Base-by-base conservation (phyloP, 495 filamentous ascomycete genomes). In the Cenococcum geophilum region DNA sequence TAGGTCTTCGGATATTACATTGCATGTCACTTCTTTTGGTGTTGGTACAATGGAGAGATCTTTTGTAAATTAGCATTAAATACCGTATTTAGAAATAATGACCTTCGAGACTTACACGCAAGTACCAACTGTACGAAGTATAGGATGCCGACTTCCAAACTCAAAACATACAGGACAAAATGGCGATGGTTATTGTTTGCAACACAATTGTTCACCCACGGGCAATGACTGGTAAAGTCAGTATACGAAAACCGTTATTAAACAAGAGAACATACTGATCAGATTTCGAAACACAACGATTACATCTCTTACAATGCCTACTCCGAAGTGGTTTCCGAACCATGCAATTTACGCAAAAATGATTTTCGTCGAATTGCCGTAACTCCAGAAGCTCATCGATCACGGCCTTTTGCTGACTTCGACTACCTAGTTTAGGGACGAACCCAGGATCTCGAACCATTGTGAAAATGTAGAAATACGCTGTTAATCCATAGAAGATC, bases 171-270 rank as follows among this genome's bases (percentile, higher is more conserved):
- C 22, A 96, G 73, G 59, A 96, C 86, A 75, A 98, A 98, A 68
- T 97, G 95, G 4, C 93, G 85, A 66, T 95, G 86, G 70, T 98
- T 98, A 70, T 96, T 97, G 42, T 92, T 80, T 45, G 88, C 93
- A 42, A 98, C 83, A 70, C 93, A 98, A 75, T 96, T 97, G 73
- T 93, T 86, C 40, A 97, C 90, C 93, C 93, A 98, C 0, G 93
- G 93, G 68, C 93, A 98, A 71, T 98, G 93, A 68, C 92, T 97
- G 32, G n/a, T 14, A 47, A 43, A 9, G 72, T 88, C 71, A 86
- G 78, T 32, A 32, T 32, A 62, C 60, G 25, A 48, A 42, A 35
- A 23, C 34, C n/a, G n/a, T n/a, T n/a, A n/a, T n/a, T n/a, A 16
- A 52, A 25, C 11, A 9, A 23, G 20, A 56, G 32, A 18, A 76